Conservation (phyloP, 2,329 filamentous ascomycete genomes). For the Cladosporium sp. region DNA sequence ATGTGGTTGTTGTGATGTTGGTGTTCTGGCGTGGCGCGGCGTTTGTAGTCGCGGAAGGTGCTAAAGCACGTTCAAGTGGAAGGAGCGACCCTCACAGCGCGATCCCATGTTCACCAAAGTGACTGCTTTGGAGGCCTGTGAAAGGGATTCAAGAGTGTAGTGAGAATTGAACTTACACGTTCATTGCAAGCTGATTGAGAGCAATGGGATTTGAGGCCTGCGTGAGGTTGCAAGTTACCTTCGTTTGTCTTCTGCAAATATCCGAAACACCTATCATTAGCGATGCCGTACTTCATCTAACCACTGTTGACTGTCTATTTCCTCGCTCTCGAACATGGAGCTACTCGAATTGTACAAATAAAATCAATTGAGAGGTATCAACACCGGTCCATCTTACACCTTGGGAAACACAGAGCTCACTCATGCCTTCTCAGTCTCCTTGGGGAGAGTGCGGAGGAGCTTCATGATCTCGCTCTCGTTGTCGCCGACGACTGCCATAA, state of each 20-base stretch:
- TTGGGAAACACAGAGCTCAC: constrained; percentile 6
- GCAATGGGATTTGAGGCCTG: neutral
- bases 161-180: neutral
- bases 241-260: constrained; percentile 17
- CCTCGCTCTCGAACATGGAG: neutral
- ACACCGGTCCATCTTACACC: constrained; percentile 15
- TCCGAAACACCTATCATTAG: constrained; percentile 19
- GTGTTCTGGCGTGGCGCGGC: neutral
- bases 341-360: neutral
- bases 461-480: constrained; percentile 87
- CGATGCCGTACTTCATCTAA: neutral
- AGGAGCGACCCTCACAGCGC: constrained; percentile 20
- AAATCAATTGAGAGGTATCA: constrained; percentile 17
- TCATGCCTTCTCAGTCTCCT: constrained; percentile 37
- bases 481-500: constrained; percentile 61
- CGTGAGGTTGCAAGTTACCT: constrained; percentile 1
- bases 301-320: neutral
- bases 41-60: constrained; percentile 14
- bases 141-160: neutral
- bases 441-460: constrained; percentile 52
- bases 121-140: neutral
- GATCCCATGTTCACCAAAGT: constrained; percentile 3
- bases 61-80: constrained; percentile 19
- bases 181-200: neutral
- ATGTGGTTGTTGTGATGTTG: neutral